Percentiles rank a stretch among this genome's conserved stretches.
These are phyloP conservation scores for Maudiozyma serrabonitensis DNA, from an alignment of 805 yeast genomes.

Conservation along the genomic window DNA sequence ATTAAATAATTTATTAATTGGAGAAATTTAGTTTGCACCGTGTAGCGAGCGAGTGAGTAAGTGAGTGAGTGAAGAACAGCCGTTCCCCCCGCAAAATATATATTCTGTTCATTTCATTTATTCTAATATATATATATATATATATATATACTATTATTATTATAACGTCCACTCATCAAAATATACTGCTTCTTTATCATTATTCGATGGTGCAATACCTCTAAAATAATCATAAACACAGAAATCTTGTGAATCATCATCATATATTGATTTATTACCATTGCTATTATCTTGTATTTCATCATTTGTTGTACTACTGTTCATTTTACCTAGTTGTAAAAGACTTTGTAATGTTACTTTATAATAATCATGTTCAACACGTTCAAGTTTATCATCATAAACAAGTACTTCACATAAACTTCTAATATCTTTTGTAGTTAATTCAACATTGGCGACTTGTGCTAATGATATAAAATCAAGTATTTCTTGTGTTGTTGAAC, in stretches of 20 bases:
- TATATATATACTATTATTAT: neutral
- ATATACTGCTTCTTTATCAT: constrained; percentile 36
- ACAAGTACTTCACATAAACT: constrained; percentile 80
- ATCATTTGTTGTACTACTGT: constrained; percentile 17
- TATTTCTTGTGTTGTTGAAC: constrained; percentile 65
- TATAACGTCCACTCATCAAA: constrained; percentile 39
- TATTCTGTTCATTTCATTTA: no score
- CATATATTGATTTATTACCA: neutral
- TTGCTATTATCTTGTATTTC: neutral
- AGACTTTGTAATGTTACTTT: constrained; percentile 80
- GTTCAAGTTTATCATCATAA: constrained; percentile 78
- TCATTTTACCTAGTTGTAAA: constrained; percentile 42
- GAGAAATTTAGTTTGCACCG: no score
- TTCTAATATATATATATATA: no score
- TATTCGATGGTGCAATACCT: constrained; percentile 31
- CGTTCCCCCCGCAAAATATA: no score
- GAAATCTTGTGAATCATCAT: constrained; percentile 22
- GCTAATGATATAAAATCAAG: constrained; percentile 61
- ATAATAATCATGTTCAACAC: constrained; percentile 51
- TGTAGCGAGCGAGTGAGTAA: no score
- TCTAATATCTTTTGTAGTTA: constrained; percentile 62
- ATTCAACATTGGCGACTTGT: constrained; percentile 74
- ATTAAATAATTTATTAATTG: no score
- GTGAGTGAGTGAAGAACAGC: no score
- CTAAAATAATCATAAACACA: constrained; percentile 37